phyloP scores from a whole-genome alignment of 768 basidiomycete genomes.

The Kwoniella botswanensis region DNA sequence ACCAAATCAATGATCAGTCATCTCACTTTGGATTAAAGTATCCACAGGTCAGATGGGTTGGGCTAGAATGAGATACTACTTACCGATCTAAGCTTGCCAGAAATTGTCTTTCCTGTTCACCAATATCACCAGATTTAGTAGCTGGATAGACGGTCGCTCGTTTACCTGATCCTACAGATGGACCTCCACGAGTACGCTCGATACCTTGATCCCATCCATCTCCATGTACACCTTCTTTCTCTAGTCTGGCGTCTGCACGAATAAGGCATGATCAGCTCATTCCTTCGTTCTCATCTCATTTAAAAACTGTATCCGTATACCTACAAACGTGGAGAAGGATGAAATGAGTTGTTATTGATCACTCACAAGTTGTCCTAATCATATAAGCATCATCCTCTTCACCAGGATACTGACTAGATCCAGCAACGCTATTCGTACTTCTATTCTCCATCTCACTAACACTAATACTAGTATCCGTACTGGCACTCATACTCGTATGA shows the following conservation, averaged over 20 bases:
- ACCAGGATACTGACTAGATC: constrained; percentile 50
- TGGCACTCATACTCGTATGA: constrained; percentile 7
- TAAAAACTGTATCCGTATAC: too few species aligned
- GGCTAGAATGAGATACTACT: constrained; percentile 51
- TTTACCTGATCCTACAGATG: constrained; percentile 33
- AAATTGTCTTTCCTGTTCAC: constrained; percentile 73
- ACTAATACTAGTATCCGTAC: background rate
- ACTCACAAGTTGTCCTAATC: constrained; percentile 58
- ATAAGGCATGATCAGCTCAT: constrained; percentile 5
- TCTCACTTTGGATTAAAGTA: too few species aligned
- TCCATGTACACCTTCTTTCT: constrained; percentile 85
- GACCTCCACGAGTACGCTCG: constrained; percentile 79
- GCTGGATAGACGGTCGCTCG: constrained; percentile 56
- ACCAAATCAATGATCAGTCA: background rate
- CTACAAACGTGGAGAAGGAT: background rate
- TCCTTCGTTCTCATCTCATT: too few species aligned
- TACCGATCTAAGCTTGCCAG: constrained; percentile 85
- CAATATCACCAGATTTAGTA: constrained; percentile 66
- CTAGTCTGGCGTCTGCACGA: constrained; percentile 73
- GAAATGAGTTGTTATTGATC: background rate
- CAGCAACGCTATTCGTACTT: constrained; percentile 39
- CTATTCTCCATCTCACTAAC: constrained; percentile 13
- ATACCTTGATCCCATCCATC: constrained; percentile 94
- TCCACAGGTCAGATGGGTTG: background rate
- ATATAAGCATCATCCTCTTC: constrained; percentile 58